Conservation (phyloP, 192 early-diverging fungal species). For the Oehlia diaphana region DNA sequence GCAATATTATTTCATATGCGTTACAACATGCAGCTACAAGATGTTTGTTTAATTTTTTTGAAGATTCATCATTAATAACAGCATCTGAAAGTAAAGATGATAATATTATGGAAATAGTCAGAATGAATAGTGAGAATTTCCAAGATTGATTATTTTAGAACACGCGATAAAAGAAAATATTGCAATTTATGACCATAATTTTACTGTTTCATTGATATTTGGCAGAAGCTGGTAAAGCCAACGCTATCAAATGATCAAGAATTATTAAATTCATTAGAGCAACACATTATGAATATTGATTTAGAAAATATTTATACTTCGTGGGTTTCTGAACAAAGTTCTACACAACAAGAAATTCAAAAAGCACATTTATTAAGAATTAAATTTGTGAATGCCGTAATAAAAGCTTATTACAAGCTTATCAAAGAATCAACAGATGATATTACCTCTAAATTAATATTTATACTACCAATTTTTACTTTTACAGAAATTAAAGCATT, state of each 20-base stretch:
- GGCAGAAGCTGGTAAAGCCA: conserved; percentile 1
- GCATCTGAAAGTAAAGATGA: neutral
- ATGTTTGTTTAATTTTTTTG: conserved; percentile 29
- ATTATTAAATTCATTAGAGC: neutral
- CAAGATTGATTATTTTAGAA: conserved; percentile 25
- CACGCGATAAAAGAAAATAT: conserved; percentile 28
- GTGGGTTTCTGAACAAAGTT: neutral
- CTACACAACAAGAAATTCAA: neutral
- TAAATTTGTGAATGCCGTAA: neutral
- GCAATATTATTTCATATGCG: neutral
- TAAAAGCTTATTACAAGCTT: conserved; percentile 1
- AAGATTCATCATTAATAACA: conserved; percentile 10
- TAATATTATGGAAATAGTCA: neutral
- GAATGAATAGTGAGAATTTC: neutral
- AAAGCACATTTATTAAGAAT: neutral
- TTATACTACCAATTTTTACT: conserved; percentile 10
- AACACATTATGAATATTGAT: neutral
- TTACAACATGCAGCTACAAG: neutral
- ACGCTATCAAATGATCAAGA: neutral
- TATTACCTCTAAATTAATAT: conserved; percentile 1
- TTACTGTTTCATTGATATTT: conserved; percentile 24
- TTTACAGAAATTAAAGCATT: conserved; percentile 12
- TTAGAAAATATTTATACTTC: neutral
- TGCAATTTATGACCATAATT: conserved; percentile 29
- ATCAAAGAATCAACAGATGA: neutral